phyloP scores from a whole-genome alignment of 805 yeast genomes.

The Schizosaccharomyces pombe region DNA sequence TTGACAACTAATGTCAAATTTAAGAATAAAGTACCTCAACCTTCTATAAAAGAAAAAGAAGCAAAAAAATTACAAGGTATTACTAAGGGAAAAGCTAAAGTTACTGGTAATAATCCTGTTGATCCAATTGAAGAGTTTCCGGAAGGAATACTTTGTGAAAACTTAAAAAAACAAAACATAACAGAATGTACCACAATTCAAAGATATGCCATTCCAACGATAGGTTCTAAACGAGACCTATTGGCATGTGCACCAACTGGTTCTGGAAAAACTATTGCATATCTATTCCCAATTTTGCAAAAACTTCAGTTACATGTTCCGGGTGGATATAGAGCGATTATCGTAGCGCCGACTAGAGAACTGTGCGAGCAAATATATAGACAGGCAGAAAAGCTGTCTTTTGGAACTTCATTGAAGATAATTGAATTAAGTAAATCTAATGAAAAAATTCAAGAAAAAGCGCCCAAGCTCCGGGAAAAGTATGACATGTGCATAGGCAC shows the following conservation, averaged over 20 bases:
- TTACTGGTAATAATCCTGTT: slow-evolving; percentile 71
- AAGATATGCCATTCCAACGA: slow-evolving; percentile 63
- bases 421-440: slow-evolving; percentile 45
- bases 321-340: slow-evolving; percentile 42
- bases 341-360: slow-evolving; percentile 87
- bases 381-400: slow-evolving; percentile 36
- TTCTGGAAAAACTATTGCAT: slow-evolving; percentile 89
- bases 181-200: slow-evolving; percentile 84
- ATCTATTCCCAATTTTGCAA: slow-evolving; percentile 60
- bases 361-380: slow-evolving; percentile 65
- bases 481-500: slow-evolving; percentile 69
- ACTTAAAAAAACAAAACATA: slow-evolving; percentile 46
- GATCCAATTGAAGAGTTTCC: slow-evolving; percentile 75
- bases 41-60: slow-evolving; percentile 11
- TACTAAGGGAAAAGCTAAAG: slow-evolving; percentile 33
- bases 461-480: slow-evolving; percentile 29
- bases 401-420: slow-evolving; percentile 31
- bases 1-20: slow-evolving; percentile 7
- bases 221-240: slow-evolving; percentile 47
- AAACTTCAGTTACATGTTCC: slow-evolving; percentile 20
- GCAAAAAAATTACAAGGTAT: slow-evolving; percentile 39
- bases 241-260: slow-evolving; percentile 96
- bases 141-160: slow-evolving; percentile 36
- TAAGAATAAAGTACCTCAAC: slow-evolving; percentile 17
- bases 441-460: slow-evolving; percentile 37